A percentile compares a stretch with the other conserved stretches of the same genome.
phyloP scores from a whole-genome alignment of 371 early-diverging fungal genomes.

The Syncephalastrum contaminatum region DNA sequence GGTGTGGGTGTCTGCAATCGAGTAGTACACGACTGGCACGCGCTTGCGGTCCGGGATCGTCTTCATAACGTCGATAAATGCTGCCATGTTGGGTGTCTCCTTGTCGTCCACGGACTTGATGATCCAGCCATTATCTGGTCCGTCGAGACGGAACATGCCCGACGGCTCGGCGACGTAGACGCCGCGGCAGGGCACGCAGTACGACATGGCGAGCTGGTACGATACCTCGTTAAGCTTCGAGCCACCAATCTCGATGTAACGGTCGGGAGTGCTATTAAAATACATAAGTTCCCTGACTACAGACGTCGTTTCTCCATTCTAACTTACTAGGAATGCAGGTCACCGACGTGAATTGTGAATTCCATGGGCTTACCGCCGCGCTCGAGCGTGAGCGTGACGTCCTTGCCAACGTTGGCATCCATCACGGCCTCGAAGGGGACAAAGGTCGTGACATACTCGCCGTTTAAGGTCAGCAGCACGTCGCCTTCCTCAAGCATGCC shows the following conservation, averaged over 20 bases:
- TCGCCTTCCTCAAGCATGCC: conserved; percentile 84
- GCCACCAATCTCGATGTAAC: conserved; percentile 88
- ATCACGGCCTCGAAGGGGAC: conserved; percentile 77
- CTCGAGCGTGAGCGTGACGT: conserved; percentile 66
- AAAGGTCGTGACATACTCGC: conserved; percentile 78
- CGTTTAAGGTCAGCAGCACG: conserved; percentile 80
- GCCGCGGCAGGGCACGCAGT: conserved; percentile 80
- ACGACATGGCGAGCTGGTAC: conserved; percentile 85
- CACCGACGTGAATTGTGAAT: conserved; percentile 59
- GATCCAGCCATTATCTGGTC: conserved; percentile 81
- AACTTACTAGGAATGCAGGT: conserved; percentile 75
- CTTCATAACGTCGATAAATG: conserved; percentile 77
- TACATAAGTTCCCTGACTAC: not conserved
- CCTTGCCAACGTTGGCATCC: conserved; percentile 72
- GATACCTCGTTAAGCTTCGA: conserved; percentile 82
- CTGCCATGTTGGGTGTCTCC: conserved; percentile 70
- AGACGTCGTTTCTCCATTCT: not conserved
- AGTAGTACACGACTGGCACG: conserved; percentile 80
- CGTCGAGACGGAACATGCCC: conserved; percentile 77
- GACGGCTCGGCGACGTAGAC: conserved; percentile 75
- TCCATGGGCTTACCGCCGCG: conserved; percentile 74
- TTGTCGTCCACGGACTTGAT: conserved; percentile 71
- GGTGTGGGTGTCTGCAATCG: conserved; percentile 76
- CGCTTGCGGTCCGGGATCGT: conserved; percentile 74
- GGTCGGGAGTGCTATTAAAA: conserved; percentile 63